phyloP scores from a whole-genome alignment of 2,329 filamentous ascomycete species.

The Madurella fahalii region DNA sequence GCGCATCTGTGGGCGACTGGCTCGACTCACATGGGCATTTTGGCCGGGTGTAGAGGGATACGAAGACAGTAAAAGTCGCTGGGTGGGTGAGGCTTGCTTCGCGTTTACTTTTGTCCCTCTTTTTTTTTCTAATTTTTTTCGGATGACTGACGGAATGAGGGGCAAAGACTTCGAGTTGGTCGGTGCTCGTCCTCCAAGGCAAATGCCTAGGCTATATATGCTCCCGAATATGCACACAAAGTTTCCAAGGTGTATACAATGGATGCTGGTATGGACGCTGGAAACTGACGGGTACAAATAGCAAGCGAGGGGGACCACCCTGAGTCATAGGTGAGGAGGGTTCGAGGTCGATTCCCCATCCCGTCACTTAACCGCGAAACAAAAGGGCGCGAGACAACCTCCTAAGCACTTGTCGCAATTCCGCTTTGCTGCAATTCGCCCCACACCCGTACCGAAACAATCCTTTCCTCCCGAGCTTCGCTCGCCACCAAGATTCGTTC shows the following conservation, averaged over 20 bases:
- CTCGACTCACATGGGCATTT: conserved; percentile 32
- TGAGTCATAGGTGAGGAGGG: conserved; percentile 18
- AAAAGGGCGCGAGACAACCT: not conserved
- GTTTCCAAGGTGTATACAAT: not conserved
- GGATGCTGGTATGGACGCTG: not conserved
- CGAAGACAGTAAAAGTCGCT: not conserved
- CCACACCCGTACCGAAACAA: not conserved
- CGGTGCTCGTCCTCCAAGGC: not conserved
- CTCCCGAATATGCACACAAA: not conserved
- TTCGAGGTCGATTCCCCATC: conserved; percentile 8
- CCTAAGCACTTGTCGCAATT: conserved; percentile 3
- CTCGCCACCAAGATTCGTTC: not conserved
- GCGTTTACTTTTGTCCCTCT: too few relatives aligned
- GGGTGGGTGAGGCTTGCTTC: too few relatives aligned
- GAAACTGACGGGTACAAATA: conserved; percentile 6
- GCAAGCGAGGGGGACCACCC: not conserved
- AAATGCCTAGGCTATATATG: not conserved
- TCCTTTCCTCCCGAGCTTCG: not conserved
- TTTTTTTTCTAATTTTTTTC: not conserved
- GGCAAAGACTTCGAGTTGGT: not conserved
- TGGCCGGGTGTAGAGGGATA: conserved; percentile 13
- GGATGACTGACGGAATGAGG: not conserved
- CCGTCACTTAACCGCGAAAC: conserved; percentile 9
- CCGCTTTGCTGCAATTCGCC: conserved; percentile 10
- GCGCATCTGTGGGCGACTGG: conserved; percentile 9